Evolutionary conservation across 768 basidiomycete species (phyloP), one percentile per base, ranked within the genome.

Genomic region (Lyophyllum semitale): DNA sequence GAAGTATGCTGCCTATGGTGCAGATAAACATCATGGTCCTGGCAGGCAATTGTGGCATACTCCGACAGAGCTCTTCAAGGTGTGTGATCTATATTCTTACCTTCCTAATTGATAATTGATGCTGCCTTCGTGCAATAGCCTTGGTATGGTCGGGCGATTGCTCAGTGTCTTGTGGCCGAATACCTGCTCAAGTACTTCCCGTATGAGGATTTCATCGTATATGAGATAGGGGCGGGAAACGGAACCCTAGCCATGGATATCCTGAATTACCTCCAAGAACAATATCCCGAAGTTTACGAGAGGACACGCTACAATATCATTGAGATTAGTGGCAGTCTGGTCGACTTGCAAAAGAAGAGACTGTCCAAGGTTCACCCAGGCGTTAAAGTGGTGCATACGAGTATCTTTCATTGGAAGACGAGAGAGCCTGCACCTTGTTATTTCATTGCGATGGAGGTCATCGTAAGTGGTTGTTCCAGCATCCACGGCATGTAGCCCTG

Each of bases 21-120:
- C 75, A 27, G 81, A 85, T 62, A 78, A 73, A 59, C 73, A 72
- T 54, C 77, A 84, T 33, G 89, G 89, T 9, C 87, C 88, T 20
- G 92, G 94, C 6, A 82, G 84, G 64, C 96, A 99, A 73, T 76
- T 99, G 51, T 99, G 97, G 97, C 97, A 99, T 71, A 99, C 97
- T 1, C 97, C 97, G 0, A 96, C 94, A 0, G 97, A 98, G 67
- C 72, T 99, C 27, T 98, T 99, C 79, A 94, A 95, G 84, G 97
- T 95, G 64, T 48, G 80, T 48, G 15, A 37, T 29, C 13, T 45
- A 44, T 43, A 8, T 33, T 12, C 27, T 23, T n/a, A 61, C 47
- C 45, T 53, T 50, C 22, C 43, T 58, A 17, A 54, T 30, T 54
- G 22, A 25, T 29, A 32, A 27, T 25, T 55, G 52, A 55, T 63